Evolutionary conservation across 768 basidiomycete genomes (phyloP), one percentile per base, ranked within the genome.

Genomic region (Leccinellum albellum): DNA sequence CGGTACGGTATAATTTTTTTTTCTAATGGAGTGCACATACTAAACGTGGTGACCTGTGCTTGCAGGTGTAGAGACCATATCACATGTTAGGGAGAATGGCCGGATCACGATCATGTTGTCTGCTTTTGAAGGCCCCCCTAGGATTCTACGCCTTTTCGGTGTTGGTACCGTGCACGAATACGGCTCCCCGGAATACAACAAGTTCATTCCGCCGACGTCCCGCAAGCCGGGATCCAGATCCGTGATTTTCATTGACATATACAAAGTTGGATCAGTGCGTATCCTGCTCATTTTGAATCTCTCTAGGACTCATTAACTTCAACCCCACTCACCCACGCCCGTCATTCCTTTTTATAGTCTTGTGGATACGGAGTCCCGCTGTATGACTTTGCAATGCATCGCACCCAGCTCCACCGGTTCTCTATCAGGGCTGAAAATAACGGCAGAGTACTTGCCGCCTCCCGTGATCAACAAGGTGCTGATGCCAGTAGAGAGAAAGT

Each of bases 321-420:
- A 12, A 12, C n/a, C 7, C 6, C 28, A 26, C 26, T 26, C 26
- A 6, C 3, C n/a, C 26, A 6, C 26, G 26, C 26, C 6, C 26
- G 26, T 26, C 7, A 15, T n/a, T 28, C 33, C 24, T 21, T 29
- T 37, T 29, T 26, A 13, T 20, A 88, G 87, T 86, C 86, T 1
- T 89, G 87, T 60, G 86, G 87, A 20, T 88, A 74, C 58, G 78
- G 78, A 4, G 82, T 89, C 24, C 87, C 87, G 5, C 75, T 81
- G 59, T 87, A 82, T 66, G 74, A 78, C 45, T 88, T 84, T 69
- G 73, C 78, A 53, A 73, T 75, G 26, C 81, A 86, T 53, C 84
- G 87, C 31, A 79, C 76, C 1, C 78, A 75, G 17, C 79, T 84
- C 26, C 70, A 75, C 29, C 74, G 79, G 20, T 72, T 70, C 63